Conservation (phyloP, 1,284 basidiomycete genomes). For the Trichosporon asahii region DNA sequence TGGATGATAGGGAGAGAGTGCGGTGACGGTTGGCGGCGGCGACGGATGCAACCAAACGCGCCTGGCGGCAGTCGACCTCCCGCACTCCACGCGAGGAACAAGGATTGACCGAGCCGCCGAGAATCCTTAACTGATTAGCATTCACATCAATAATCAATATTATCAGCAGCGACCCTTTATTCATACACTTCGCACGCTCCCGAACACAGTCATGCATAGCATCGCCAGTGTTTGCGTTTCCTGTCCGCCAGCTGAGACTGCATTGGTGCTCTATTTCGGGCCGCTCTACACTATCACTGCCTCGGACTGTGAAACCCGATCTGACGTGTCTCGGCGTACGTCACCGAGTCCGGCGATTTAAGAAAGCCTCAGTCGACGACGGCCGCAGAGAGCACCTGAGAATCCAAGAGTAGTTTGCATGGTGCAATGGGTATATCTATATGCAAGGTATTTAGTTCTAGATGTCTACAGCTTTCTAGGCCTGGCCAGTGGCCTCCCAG, state of each 20-base stretch:
- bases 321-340: not conserved
- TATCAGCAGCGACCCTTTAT: not conserved
- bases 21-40: not conserved
- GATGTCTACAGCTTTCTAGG: not conserved
- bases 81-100: not conserved
- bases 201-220: not conserved
- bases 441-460: constrained; percentile 15
- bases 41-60: constrained; percentile 2
- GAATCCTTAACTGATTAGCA: not conserved
- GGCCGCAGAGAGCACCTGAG: not conserved
- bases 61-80: not conserved
- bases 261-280: too few relatives aligned
- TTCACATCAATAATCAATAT: not conserved
- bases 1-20: not conserved
- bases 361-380: too few relatives aligned
- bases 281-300: not conserved
- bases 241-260: too few relatives aligned
- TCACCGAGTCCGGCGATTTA: not conserved
- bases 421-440: constrained; percentile 8
- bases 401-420: not conserved
- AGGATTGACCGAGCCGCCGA: constrained; percentile 1
- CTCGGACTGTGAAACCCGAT: not conserved
- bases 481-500: constrained; percentile 39
- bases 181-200: not conserved
- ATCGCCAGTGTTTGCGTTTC: too few relatives aligned